Percentiles rank a stretch among this genome's conserved stretches.
These are phyloP conservation scores for Quercus rubra DNA, from an alignment of 306 rosid species.

Conservation along the genomic window DNA sequence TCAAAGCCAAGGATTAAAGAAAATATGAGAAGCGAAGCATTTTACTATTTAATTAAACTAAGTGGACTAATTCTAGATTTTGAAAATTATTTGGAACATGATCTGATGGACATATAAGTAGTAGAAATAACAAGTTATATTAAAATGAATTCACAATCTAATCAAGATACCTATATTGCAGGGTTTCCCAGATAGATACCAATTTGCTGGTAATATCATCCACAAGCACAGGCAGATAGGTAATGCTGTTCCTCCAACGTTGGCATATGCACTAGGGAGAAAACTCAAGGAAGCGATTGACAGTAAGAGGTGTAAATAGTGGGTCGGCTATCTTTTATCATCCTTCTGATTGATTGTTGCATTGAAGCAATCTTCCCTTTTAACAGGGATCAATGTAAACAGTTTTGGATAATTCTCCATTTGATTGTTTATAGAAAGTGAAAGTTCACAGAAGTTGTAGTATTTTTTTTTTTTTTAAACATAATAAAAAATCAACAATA, in stretches of 20 bases:
- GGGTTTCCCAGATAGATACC: conserved; percentile 84
- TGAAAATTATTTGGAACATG: neutral
- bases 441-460: neutral
- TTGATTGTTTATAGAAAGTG: neutral
- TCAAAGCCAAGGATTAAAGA: neutral
- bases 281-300: conserved; percentile 78
- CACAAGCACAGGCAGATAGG: conserved; percentile 97
- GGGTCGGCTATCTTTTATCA: neutral
- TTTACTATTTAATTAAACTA: too few species aligned
- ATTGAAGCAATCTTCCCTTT: neutral
- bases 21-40: neutral
- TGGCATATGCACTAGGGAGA: conserved; percentile 80
- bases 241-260: conserved; percentile 95
- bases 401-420: neutral
- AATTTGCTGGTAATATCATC: conserved; percentile 64
- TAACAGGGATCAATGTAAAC: neutral
- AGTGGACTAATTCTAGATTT: neutral
- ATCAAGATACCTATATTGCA: conserved; percentile 29
- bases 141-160: neutral
- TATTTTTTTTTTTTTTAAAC: neutral
- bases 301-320: conserved; percentile 29
- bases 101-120: neutral
- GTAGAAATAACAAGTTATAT: neutral
- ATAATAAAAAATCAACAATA: too few species aligned
- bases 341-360: neutral